Conservation (phyloP, 352 stramenopile species). For the Phytophthora fragariae region DNA sequence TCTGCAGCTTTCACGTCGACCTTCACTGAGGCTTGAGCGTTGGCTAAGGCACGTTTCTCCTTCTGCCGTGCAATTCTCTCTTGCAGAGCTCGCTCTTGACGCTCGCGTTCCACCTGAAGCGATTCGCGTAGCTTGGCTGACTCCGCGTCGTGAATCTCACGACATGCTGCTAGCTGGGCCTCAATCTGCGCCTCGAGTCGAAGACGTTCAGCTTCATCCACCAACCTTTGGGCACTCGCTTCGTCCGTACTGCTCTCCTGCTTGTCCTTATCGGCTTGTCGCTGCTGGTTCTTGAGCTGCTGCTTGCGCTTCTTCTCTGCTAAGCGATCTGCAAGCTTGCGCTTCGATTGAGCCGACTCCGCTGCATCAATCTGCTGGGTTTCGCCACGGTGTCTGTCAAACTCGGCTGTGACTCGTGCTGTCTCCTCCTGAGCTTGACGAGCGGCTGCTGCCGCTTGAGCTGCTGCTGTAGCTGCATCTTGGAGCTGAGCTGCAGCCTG, state of each 20-base stretch:
- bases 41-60: conserved; percentile 35
- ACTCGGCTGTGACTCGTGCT: conserved; percentile 62
- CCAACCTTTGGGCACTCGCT: conserved; percentile 9
- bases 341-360: conserved; percentile 57
- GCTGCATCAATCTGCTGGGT: conserved; percentile 45
- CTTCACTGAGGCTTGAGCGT: conserved; percentile 15
- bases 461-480: conserved; percentile 31
- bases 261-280: conserved; percentile 6
- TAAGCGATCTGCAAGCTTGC: conserved; percentile 72
- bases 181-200: conserved; percentile 40
- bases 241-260: not conserved
- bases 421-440: conserved; percentile 64
- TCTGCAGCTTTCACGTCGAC: conserved; percentile 31
- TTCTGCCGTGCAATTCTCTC: conserved; percentile 67
- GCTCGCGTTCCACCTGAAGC: conserved; percentile 46
- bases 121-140: conserved; percentile 37
- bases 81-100: conserved; percentile 60
- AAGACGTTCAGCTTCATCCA: conserved; percentile 31
- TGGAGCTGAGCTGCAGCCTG: conserved; percentile 46
- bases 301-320: conserved; percentile 60
- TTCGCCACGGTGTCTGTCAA: conserved; percentile 58
- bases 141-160: conserved; percentile 37
- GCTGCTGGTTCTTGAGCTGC: conserved; percentile 24
- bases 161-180: conserved; percentile 39
- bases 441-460: conserved; percentile 51